Evolutionary conservation across 768 basidiomycete genomes (phyloP).

Genomic region (Scleroderma citrinum): DNA sequence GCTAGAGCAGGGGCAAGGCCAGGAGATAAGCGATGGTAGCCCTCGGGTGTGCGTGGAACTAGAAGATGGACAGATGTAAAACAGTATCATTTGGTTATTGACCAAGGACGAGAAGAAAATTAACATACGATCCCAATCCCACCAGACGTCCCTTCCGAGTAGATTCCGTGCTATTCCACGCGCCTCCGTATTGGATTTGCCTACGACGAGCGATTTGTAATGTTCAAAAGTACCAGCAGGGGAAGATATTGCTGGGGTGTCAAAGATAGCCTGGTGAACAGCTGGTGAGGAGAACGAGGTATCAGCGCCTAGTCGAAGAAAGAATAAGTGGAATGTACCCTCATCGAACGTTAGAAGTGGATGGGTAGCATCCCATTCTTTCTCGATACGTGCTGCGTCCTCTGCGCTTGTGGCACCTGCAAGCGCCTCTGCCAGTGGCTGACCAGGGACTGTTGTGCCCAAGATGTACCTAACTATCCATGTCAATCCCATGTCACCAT

Average conservation of each 20-base stretch:
- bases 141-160: conserved; percentile 55
- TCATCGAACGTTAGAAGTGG: conserved; percentile 79
- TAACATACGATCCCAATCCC: conserved; percentile 82
- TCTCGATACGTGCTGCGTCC: conserved; percentile 70
- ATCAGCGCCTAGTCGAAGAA: background rate
- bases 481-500: conserved; percentile 2
- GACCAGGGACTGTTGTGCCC: conserved; percentile 48
- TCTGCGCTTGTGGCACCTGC: conserved; percentile 58
- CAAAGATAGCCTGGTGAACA: conserved; percentile 16
- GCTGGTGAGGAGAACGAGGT: conserved; percentile 9
- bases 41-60: conserved; percentile 88
- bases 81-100: background rate
- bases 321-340: conserved; percentile 43
- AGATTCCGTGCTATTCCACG: conserved; percentile 70
- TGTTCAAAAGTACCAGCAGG: conserved; percentile 44
- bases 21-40: conserved; percentile 83
- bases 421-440: conserved; percentile 62
- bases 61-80: conserved; percentile 1
- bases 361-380: conserved; percentile 64
- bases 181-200: conserved; percentile 69
- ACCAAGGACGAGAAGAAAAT: background rate
- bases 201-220: conserved; percentile 52
- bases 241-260: conserved; percentile 18
- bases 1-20: conserved; percentile 80
- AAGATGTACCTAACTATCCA: conserved; percentile 47